Base-by-base conservation (phyloP, 1,139 yeast genomes). In the Saccharomycopsis hybrid region DNA sequence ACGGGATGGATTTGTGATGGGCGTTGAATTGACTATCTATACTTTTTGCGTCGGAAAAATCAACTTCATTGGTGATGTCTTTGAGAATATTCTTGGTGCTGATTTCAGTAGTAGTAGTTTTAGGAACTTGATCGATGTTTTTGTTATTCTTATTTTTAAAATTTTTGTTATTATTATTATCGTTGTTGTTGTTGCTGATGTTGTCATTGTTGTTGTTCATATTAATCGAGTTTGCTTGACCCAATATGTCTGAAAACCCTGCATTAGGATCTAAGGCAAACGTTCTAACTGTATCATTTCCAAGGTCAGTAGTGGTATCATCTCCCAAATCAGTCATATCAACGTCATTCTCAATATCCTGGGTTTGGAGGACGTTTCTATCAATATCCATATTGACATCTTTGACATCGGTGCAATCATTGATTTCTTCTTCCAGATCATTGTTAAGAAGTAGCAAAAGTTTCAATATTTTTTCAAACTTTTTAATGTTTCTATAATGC, bases 381-480 rank as follows among this genome's bases (percentile, higher is more conserved):
- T n/a, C n/a, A n/a, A n/a, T n/a, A n/a, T n/a, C n/a, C n/a, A n/a
- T n/a, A n/a, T n/a, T n/a, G n/a, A n/a, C n/a, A n/a, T n/a, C n/a
- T n/a, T n/a, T n/a, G n/a, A n/a, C n/a, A n/a, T n/a, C n/a, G n/a
- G n/a, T n/a, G 5, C 24, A 41, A 13, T 49, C 54, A 5, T 41
- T 31, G n/a, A n/a, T n/a, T n/a, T n/a, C n/a, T n/a, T n/a, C n/a
- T n/a, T n/a, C n/a, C n/a, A n/a, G n/a, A n/a, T n/a, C n/a, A n/a
- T n/a, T n/a, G 42, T 44, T 49, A 28, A 50, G 36, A 25, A 47
- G 13, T n/a, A 52, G 30, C 28, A 49, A 41, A 4, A 52, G 30
- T 39, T 50, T 52, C 9, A 52, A 36, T n/a, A 52, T 36, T 40
- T 52, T 52, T 24, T 52, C 55, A 41, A 44, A 52, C 38, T 40